A percentile compares a stretch with the other conserved stretches of the same genome.
These are phyloP conservation scores for Yamadazyma diospyri DNA, from an alignment of 1,139 yeast species.

Conservation along the genomic window DNA sequence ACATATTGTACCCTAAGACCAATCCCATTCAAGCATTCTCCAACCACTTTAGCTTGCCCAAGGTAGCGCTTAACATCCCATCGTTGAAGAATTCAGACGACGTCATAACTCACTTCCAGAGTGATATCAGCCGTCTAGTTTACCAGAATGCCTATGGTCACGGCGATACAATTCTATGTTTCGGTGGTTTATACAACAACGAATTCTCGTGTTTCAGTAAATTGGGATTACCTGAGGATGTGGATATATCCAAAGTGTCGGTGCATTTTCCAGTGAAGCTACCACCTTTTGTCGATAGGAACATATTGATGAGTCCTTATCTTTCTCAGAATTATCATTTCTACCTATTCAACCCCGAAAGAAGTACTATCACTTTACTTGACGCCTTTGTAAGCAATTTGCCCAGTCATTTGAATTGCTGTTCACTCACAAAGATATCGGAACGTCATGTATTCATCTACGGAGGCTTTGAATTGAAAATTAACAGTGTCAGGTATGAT, in stretches of 20 bases:
- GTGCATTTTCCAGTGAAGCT: conserved; percentile 37
- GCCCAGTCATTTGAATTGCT: conserved; percentile 29
- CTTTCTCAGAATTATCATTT: conserved; percentile 28
- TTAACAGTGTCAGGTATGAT: conserved; percentile 21
- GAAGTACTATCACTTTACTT: conserved; percentile 32
- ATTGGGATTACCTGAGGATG: conserved; percentile 34
- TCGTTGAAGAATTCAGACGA: conserved; percentile 11
- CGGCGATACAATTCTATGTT: conserved; percentile 31
- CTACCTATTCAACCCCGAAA: conserved; percentile 27
- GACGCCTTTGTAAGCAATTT: conserved; percentile 20
- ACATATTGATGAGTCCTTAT: conserved; percentile 35
- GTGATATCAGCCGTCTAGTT: conserved; percentile 25
- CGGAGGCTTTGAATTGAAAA: conserved; percentile 38
- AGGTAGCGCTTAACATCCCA: conserved; percentile 25
- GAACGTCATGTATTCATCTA: conserved; percentile 36
- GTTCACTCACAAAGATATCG: conserved; percentile 30
- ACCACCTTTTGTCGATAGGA: conserved; percentile 39
- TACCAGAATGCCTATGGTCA: conserved; percentile 35
- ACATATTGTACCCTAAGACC: conserved; percentile 12
- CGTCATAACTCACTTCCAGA: conserved; percentile 9
- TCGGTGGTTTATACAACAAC: conserved; percentile 35
- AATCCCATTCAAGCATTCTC: conserved; percentile 23
- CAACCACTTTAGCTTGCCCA: conserved; percentile 31
- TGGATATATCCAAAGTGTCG: conserved; percentile 29
- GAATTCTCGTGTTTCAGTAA: conserved; percentile 21